Evolutionary conservation across 2,329 filamentous ascomycete genomes (phyloP).

Genomic region (Teratosphaeriaceae sp.): DNA sequence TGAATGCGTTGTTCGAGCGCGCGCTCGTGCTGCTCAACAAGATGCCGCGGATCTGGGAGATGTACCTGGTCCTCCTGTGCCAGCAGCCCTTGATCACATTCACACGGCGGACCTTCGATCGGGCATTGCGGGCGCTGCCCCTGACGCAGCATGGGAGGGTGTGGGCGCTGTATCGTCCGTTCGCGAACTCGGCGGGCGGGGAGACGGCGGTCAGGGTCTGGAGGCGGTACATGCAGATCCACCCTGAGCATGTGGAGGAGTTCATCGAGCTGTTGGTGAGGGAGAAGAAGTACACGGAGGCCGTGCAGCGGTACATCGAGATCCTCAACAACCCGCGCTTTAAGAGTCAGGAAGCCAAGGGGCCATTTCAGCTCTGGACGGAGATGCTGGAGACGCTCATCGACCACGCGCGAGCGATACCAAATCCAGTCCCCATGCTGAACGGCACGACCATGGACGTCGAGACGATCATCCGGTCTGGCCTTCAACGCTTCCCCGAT

Average conservation of each 20-base stretch:
- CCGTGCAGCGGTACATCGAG: constrained; percentile 83
- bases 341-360: constrained; percentile 86
- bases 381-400: constrained; percentile 96
- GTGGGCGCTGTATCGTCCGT: constrained; percentile 85
- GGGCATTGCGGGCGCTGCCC: constrained; percentile 82
- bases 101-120: constrained; percentile 83
- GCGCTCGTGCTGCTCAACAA: constrained; percentile 93
- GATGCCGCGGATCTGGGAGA: constrained; percentile 97
- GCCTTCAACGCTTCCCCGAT: constrained; percentile 83
- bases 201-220: constrained; percentile 89
- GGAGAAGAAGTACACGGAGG: constrained; percentile 80
- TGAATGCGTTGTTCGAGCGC: constrained; percentile 90
- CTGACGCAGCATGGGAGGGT: constrained; percentile 94
- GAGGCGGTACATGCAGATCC: constrained; percentile 93
- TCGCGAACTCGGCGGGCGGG: constrained; percentile 84
- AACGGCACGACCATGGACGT: constrained; percentile 81
- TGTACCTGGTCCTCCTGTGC: constrained; percentile 87
- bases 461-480: constrained; percentile 86
- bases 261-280: constrained; percentile 85
- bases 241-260: constrained; percentile 90
- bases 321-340: constrained; percentile 88
- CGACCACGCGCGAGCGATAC: constrained; percentile 57
- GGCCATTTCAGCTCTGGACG: constrained; percentile 93
- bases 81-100: constrained; percentile 86
- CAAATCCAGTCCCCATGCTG: constrained; percentile 70